Evolutionary conservation across 2,329 filamentous ascomycete genomes (phyloP).

Genomic region (Xylaria sp.): DNA sequence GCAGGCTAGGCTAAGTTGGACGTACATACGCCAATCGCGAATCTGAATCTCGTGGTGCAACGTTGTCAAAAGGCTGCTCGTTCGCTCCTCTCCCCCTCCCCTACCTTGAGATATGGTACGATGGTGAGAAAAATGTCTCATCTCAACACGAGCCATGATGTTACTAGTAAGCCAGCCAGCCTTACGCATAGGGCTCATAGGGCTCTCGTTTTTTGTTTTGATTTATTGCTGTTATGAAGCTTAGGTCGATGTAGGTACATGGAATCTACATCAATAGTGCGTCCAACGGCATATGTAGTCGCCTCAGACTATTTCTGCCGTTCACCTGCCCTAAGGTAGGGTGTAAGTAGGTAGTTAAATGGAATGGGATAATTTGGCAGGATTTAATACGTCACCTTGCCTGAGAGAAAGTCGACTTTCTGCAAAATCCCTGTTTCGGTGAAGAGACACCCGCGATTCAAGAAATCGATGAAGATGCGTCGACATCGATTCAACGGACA

Average conservation of each 20-base stretch:
- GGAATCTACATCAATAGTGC: not conserved
- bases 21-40: not conserved
- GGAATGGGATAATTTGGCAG: no score
- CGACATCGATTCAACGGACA: not conserved
- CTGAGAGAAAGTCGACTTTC: not conserved
- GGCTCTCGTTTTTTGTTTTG: not conserved
- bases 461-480: not conserved
- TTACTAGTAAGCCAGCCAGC: not conserved
- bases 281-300: not conserved
- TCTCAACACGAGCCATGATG: not conserved
- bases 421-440: not conserved
- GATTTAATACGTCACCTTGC: not conserved
- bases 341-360: no score
- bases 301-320: not conserved
- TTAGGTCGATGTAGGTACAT: not conserved
- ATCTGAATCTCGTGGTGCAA: not conserved
- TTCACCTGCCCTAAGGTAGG: not conserved
- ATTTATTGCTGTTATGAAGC: no score
- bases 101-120: not conserved
- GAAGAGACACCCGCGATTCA: not conserved
- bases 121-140: not conserved
- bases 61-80: no score
- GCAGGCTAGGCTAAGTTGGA: not conserved
- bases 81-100: no score
- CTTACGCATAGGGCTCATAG: slow-evolving; percentile 1